Evolutionary conservation across 352 stramenopile species (phyloP).

Genomic region (Phytophthora boehmeriae): DNA sequence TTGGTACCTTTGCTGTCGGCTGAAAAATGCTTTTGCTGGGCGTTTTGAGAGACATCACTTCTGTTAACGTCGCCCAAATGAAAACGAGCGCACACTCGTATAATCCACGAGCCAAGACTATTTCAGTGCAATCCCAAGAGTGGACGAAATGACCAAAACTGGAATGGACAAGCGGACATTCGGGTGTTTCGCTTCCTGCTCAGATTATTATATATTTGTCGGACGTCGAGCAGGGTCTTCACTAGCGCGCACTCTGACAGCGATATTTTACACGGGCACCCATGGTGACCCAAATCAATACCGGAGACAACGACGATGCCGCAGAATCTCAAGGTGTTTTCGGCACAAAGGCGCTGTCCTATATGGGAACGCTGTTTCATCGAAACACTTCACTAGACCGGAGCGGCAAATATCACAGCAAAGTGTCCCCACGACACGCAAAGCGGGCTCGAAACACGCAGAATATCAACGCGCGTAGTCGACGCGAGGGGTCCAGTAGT

Average conservation of each 20-base stretch:
- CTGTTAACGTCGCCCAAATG: too few species aligned
- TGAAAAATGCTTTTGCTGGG: too few species aligned
- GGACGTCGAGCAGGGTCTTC: background rate
- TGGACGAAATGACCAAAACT: too few species aligned
- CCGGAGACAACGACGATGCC: constrained; percentile 14
- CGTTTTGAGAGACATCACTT: too few species aligned
- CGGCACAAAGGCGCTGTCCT: constrained; percentile 11
- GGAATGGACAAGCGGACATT: too few species aligned
- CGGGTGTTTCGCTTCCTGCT: background rate
- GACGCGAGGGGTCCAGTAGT: constrained; percentile 15
- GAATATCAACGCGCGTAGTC: constrained; percentile 4
- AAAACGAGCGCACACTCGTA: too few species aligned
- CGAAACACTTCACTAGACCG: constrained; percentile 8
- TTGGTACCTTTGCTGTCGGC: too few species aligned
- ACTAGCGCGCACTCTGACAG: background rate
- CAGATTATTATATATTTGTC: background rate
- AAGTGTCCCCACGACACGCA: constrained; percentile 12
- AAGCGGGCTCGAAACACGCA: constrained; percentile 8
- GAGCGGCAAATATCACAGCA: constrained; percentile 9
- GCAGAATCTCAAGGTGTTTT: constrained; percentile 11
- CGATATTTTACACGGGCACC: constrained; percentile 1
- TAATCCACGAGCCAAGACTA: too few species aligned
- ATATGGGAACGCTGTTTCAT: constrained; percentile 25
- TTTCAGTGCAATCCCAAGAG: too few species aligned
- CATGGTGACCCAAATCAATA: constrained; percentile 24